Base-by-base conservation (phyloP, 2,329 filamentous ascomycete species). In the Fusarium brevicatenulatum region DNA sequence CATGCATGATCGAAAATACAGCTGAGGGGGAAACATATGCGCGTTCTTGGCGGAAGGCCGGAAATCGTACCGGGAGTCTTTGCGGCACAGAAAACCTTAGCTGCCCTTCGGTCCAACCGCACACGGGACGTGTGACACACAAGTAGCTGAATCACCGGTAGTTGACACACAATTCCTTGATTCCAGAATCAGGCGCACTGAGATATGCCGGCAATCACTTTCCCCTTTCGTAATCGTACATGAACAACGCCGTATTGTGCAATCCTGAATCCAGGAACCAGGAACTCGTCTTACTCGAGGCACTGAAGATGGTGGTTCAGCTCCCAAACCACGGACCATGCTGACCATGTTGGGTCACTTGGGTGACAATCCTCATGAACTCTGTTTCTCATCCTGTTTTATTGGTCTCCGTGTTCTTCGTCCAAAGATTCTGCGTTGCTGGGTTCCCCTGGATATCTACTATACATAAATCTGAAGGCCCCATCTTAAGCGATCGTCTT, bases 241-340 rank as follows among this genome's bases (percentile, higher is more conserved):
- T 36, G 42, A 37, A 30, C 16, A n/a, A 36, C 23, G 18, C n/a
- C 8, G 55, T 54, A 9, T 19, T n/a, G 30, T 32, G 30, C 16
- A 36, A 32, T 55, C 36, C 69, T 66, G 52, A 36, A 30, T 55
- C 36, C 69, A 70, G 52, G 46, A 66, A 55, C 46, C 50, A 52
- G 65, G 55, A 70, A 72, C 50, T 30, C 25, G 30, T 36, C 23
- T 28, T 46, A 47, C 25, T 63, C 36, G 5, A 18, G 12, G 39
- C 32, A 44, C 32, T 28, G n/a, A 46, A 46, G 23, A 66, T 61
- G 59, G 70, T 66, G 43, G 70, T 64, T 73, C 70, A 70, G 70
- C 55, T 70, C n/a, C 44, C 47, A 36, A 32, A 62, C n/a, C 56
- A 57, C 61, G 49, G 60, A 28, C 66, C 61, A 58, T 37, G 30